Evolutionary conservation across 1,284 basidiomycete genomes (phyloP), one percentile per base, ranked within the genome.

Genomic region (Rhodotorula sp.): DNA sequence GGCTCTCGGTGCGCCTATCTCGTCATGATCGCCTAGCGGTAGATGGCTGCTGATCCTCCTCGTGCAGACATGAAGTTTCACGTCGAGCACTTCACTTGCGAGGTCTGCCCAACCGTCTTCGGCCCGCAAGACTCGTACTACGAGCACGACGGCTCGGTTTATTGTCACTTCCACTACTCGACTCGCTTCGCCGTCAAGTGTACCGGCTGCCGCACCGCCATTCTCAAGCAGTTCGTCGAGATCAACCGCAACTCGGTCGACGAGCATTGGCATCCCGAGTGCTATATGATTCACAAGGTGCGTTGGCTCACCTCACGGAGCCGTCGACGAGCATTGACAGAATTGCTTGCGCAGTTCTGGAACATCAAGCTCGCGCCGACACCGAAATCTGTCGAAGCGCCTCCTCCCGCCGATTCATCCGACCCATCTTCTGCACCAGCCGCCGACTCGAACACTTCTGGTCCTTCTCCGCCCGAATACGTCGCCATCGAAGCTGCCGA

Each of bases 201-300:
- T 80, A 93, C 93, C 0, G 96, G 95, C 6, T 99, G 95, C 82
- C 91, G 89, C 77, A 96, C 90, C 66, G 96, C 96, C n/a, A 99
- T 99, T 74, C 83, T 99, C 76, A 99, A 99, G 82, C 95, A 99
- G 80, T 99, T 98, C 79, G 95, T 99, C 71, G 95, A 99, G 83
- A 98, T 99, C 83, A 99, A 99, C 79, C 87, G 95, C 73, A 99
- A 98, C 82, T 92, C 92, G 85, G 86, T 89, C 68, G 94, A 99
- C 82, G 96, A 99, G 83, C 98, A 96, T 79, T 99, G 96, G 95
- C 95, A 99, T 85, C 95, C 95, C 60, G 95, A 99, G 82, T 99
- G 95, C 81, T 98, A 99, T 82, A 98, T 99, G 94, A 98, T 99
- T 77, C 95, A 98, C 83, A 98, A 96, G 85, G 92, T 92, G 69